phyloP scores from a whole-genome alignment of 2,329 filamentous ascomycete genomes.

The Biscogniauxia marginata region DNA sequence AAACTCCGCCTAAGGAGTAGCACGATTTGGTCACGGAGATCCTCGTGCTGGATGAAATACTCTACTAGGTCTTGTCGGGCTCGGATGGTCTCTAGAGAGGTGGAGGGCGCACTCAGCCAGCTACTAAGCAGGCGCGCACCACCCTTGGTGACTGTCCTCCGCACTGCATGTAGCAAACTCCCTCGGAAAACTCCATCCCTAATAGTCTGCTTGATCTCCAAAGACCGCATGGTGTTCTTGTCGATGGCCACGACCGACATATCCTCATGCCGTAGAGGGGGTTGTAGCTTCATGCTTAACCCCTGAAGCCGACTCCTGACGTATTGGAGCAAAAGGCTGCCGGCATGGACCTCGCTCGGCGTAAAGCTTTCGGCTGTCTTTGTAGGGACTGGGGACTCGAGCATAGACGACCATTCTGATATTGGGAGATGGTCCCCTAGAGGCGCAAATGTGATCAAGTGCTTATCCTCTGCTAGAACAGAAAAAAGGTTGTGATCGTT shows the following conservation, averaged over 20 bases:
- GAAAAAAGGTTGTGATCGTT: slow-evolving; percentile 61
- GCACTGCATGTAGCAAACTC: slow-evolving; percentile 85
- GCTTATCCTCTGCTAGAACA: slow-evolving; percentile 71
- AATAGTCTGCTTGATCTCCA: slow-evolving; percentile 87
- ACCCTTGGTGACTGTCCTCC: slow-evolving; percentile 87
- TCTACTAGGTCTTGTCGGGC: slow-evolving; percentile 79
- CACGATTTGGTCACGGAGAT: slow-evolving; percentile 68
- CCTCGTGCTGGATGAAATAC: slow-evolving; percentile 64
- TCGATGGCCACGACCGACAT: slow-evolving; percentile 87
- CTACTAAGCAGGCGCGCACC: slow-evolving; percentile 81
- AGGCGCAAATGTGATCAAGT: slow-evolving; percentile 72
- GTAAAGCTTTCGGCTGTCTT: slow-evolving; percentile 59
- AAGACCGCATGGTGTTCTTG: slow-evolving; percentile 81
- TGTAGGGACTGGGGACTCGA: slow-evolving; percentile 68
- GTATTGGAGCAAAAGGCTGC: slow-evolving; percentile 80
- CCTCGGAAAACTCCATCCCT: slow-evolving; percentile 76
- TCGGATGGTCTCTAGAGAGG: slow-evolving; percentile 77
- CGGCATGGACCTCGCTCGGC: slow-evolving; percentile 69
- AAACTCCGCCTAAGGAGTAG: slow-evolving; percentile 70
- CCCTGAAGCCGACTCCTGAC: slow-evolving; percentile 77
- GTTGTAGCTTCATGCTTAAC: slow-evolving; percentile 76
- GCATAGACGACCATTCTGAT: slow-evolving; percentile 69
- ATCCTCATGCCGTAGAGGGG: slow-evolving; percentile 71
- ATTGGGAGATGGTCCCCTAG: slow-evolving; percentile 47
- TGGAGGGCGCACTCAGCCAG: slow-evolving; percentile 88